Percentiles rank a stretch among this genome's conserved stretches.
These are phyloP conservation scores for Penicillium salamii DNA, from an alignment of 495 filamentous ascomycete species.

Conservation along the genomic window DNA sequence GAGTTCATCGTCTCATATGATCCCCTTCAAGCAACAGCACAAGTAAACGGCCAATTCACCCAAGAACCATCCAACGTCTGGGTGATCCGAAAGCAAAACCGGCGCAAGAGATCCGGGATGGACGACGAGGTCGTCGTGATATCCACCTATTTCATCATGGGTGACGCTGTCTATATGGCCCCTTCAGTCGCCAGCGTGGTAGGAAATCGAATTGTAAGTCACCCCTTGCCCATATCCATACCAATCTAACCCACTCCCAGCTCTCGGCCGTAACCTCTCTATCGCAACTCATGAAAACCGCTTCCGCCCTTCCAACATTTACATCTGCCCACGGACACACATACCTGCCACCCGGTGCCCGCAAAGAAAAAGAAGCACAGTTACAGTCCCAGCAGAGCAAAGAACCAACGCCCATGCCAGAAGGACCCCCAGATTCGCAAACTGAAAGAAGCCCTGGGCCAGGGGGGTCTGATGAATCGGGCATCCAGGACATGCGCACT, in stretches of 20 bases:
- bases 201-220: slow-evolving; percentile 67
- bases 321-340: slow-evolving; percentile 71
- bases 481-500: slow-evolving; percentile 49
- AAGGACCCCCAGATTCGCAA: slow-evolving; percentile 28
- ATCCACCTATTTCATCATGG: slow-evolving; percentile 78
- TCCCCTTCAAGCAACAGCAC: slow-evolving; percentile 60
- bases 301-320: slow-evolving; percentile 65
- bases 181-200: slow-evolving; percentile 77
- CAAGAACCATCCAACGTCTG: slow-evolving; percentile 66
- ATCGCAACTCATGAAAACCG: slow-evolving; percentile 62
- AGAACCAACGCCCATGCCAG: slow-evolving; percentile 61
- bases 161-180: slow-evolving; percentile 86
- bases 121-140: slow-evolving; percentile 71
- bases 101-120: slow-evolving; percentile 54
- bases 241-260: slow-evolving; percentile 40
- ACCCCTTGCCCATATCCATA: not conserved
- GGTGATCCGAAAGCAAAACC: slow-evolving; percentile 87
- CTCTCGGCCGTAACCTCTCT: slow-evolving; percentile 60
- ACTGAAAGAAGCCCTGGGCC: slow-evolving; percentile 37
- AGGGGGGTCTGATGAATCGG: slow-evolving; percentile 29
- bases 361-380: slow-evolving; percentile 27
- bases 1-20: slow-evolving; percentile 81
- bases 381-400: slow-evolving; percentile 45
- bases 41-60: slow-evolving; percentile 56
- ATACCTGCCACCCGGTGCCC: slow-evolving; percentile 57